These are phyloP conservation scores for Caryopteris hybrid DNA, from an alignment of 305 asterid species.

Conservation along the genomic window DNA sequence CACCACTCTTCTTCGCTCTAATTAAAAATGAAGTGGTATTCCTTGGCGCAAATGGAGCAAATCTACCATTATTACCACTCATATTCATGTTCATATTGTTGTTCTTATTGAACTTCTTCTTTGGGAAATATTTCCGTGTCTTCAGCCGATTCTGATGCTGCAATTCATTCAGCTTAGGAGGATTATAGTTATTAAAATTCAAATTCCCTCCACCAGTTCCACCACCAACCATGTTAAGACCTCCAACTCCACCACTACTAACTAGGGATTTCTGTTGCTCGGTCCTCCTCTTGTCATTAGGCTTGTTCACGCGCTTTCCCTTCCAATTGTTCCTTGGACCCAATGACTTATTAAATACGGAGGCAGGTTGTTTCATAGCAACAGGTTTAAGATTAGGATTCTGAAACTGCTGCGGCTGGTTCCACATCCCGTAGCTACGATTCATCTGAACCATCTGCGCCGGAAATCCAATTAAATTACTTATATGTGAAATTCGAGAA, in stretches of 20 bases:
- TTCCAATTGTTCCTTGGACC: slow-evolving; percentile 84
- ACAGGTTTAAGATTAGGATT: slow-evolving; percentile 44
- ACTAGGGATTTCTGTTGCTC: slow-evolving; percentile 32
- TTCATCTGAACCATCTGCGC: slow-evolving; percentile 55
- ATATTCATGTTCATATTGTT: slow-evolving; percentile 21
- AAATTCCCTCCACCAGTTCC: slow-evolving; percentile 29
- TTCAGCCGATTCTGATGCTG: slow-evolving; percentile 70
- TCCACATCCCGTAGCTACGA: slow-evolving; percentile 69
- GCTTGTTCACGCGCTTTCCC: slow-evolving; percentile 57
- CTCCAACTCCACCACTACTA: slow-evolving; percentile 27
- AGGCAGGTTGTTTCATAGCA: slow-evolving; percentile 27
- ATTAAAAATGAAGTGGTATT: slow-evolving; percentile 72
- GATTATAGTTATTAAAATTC: slow-evolving; percentile 47
- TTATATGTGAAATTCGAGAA: neutral
- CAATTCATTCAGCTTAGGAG: slow-evolving; percentile 62
- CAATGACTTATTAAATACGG: slow-evolving; percentile 42
- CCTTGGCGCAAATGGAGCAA: slow-evolving; percentile 73
- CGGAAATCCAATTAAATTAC: slow-evolving; percentile 6
- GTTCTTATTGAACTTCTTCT: slow-evolving; percentile 51
- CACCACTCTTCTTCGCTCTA: slow-evolving; percentile 79
- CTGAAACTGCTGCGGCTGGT: slow-evolving; percentile 43
- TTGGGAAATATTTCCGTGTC: slow-evolving; percentile 51
- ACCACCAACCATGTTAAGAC: slow-evolving; percentile 17
- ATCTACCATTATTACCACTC: slow-evolving; percentile 31
- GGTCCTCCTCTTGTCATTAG: slow-evolving; percentile 47